Conservation (phyloP, 2,329 filamentous ascomycete species). For the Aspergillus sp. region DNA sequence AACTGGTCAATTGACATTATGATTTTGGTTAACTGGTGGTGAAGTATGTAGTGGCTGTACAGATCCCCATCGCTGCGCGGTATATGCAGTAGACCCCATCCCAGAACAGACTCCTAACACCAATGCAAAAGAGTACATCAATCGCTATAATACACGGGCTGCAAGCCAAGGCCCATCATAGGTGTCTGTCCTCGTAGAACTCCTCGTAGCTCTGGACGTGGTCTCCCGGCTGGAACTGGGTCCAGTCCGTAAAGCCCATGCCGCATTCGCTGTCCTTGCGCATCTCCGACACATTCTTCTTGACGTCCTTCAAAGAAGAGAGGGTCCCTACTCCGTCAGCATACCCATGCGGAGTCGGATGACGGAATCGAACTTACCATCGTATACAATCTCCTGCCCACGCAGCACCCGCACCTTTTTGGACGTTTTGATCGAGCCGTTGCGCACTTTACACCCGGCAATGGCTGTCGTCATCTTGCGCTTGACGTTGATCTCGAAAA, state of each 20-base stretch:
- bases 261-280: conserved; percentile 91
- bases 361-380: conserved; percentile 55
- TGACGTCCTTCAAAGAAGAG: conserved; percentile 75
- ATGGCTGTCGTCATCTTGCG: conserved; percentile 62
- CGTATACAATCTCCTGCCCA: conserved; percentile 60
- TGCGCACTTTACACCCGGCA: conserved; percentile 79
- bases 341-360: not conserved
- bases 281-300: conserved; percentile 85
- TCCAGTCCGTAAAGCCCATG: conserved; percentile 71
- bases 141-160: no score
- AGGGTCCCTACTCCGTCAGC: conserved; percentile 53
- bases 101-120: no score
- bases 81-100: no score
- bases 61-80: no score
- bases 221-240: conserved; percentile 70
- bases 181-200: conserved; percentile 57
- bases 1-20: no score
- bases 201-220: conserved; percentile 82
- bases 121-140: no score
- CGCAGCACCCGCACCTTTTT: conserved; percentile 64
- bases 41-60: no score
- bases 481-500: conserved; percentile 77
- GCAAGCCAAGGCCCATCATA: no score
- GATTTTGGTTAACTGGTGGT: no score
- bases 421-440: conserved; percentile 59